Base-by-base conservation (phyloP, 805 yeast species). In the Starmerella lactis-condensi region DNA sequence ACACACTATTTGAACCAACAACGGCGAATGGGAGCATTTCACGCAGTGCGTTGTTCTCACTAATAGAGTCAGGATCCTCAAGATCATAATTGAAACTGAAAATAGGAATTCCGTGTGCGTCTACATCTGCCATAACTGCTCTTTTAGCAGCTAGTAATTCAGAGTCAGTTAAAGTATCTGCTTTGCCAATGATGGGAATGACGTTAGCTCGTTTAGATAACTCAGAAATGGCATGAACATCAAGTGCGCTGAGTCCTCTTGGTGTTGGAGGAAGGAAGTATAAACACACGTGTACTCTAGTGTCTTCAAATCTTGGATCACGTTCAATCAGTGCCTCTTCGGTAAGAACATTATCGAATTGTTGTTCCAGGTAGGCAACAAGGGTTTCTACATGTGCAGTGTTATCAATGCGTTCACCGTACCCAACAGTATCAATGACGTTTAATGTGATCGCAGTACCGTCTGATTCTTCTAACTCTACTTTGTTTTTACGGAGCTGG, bases 251-350 rank as follows among this genome's bases (percentile, higher is more conserved):
- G 3, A 59, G 52, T 6, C 64, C 65, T 39, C 56, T 58, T 16
- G 62, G 57, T 6, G 64, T 61, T 6, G 71, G 64, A 17, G 72
- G 64, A 33, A 82, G 64, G 42, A 82, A 77, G 56, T 79, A 82
- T 34, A 82, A 53, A 43, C 82, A 68, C n/a, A 63, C 79, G 47
- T 77, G 91, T 19, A 77, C 79, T 35, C 89, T 62, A n/a, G 71
- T 68, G 53, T 77, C 92, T 24, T 58, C 59, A 36, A 68, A 67
- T 30, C 78, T 61, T 17, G 93, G 93, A 50, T 79, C 78, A 63
- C 95, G 72, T 52, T 67, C 66, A 40, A 82, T 78, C 40, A 85
- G 64, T 1, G 89, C 76, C 52, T 82, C 94, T 51, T 82, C 93
- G 2, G 78, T 79, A 28, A 82, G 62, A 1, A 77, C 50, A 11